Percentiles rank a stretch among this genome's conserved stretches.
Evolutionary conservation across 2,329 filamentous ascomycete genomes (phyloP).

Genomic region (Exophiala lecanii-corni): DNA sequence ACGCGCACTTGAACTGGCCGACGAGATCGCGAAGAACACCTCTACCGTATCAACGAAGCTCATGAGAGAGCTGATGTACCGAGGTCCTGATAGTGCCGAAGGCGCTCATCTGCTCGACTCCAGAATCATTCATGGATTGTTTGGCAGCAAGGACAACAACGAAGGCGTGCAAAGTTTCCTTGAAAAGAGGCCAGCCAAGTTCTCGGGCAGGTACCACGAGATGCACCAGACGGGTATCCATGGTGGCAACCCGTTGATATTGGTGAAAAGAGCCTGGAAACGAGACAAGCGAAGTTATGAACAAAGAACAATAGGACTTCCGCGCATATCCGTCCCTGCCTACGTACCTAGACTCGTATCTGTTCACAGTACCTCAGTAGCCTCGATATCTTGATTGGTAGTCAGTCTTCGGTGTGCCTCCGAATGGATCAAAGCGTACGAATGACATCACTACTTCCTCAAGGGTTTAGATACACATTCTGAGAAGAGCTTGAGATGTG

Average conservation of each 20-base stretch:
- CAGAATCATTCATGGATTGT: slow-evolving; percentile 36
- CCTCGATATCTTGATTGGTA: too few relatives aligned
- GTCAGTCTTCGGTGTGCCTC: too few relatives aligned
- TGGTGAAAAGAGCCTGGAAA: slow-evolving; percentile 7
- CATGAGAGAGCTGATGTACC: slow-evolving; percentile 68
- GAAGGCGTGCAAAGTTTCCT: slow-evolving; percentile 67
- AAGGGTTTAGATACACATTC: too few relatives aligned
- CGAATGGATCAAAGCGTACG: too few relatives aligned
- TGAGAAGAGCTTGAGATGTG: too few relatives aligned
- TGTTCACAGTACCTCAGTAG: too few relatives aligned
- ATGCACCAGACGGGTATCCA: slow-evolving; percentile 58
- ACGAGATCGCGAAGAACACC: slow-evolving; percentile 62
- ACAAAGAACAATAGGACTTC: slow-evolving; percentile 1
- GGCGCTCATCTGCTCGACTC: slow-evolving; percentile 65
- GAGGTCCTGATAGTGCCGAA: slow-evolving; percentile 53
- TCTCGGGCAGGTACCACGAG: slow-evolving; percentile 57
- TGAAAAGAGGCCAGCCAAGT: slow-evolving; percentile 61
- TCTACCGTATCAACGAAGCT: slow-evolving; percentile 60
- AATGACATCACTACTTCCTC: too few relatives aligned
- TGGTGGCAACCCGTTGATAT: slow-evolving; percentile 62
- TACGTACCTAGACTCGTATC: too few relatives aligned
- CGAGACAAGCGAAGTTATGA: slow-evolving; percentile 17
- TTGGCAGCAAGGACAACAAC: slow-evolving; percentile 53
- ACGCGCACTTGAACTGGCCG: slow-evolving; percentile 61
- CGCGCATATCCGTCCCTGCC: too few relatives aligned